A percentile compares a stretch with the other conserved stretches of the same genome.
These are phyloP conservation scores for Phytophthora colocasiae DNA, from an alignment of 352 stramenopile species.

Conservation along the genomic window DNA sequence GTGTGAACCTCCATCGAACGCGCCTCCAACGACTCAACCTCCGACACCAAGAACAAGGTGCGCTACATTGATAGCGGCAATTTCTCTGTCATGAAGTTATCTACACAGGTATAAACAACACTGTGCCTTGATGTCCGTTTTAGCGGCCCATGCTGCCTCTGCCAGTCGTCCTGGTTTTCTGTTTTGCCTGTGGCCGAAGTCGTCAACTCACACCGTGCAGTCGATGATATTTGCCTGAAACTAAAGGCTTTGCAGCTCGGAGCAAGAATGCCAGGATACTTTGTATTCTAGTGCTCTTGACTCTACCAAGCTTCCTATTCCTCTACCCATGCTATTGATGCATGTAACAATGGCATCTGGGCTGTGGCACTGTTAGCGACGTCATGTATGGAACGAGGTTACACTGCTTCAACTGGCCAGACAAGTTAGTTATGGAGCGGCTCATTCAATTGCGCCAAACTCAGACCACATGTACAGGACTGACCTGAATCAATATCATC, in stretches of 20 bases:
- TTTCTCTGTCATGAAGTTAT: background rate
- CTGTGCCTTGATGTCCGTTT: no score
- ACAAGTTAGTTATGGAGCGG: no score
- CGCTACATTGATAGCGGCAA: background rate
- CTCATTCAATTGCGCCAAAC: background rate
- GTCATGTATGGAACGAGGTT: no score
- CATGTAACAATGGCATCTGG: no score
- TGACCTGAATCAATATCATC: constrained; percentile 15
- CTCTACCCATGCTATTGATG: no score
- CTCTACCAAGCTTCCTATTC: no score
- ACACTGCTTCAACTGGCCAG: no score
- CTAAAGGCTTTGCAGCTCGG: background rate
- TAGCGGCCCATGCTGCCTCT: background rate
- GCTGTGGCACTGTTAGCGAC: no score
- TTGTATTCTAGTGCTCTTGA: no score
- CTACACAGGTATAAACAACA: no score
- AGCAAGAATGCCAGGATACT: background rate
- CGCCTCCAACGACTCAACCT: background rate
- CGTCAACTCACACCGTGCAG: background rate
- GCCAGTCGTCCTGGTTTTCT: background rate
- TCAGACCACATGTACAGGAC: background rate
- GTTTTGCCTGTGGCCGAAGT: background rate
- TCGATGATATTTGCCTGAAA: background rate
- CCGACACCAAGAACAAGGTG: background rate
- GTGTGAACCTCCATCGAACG: background rate